Evolutionary conservation across 768 basidiomycete genomes (phyloP).

Genomic region (Naganishia onofrii): DNA sequence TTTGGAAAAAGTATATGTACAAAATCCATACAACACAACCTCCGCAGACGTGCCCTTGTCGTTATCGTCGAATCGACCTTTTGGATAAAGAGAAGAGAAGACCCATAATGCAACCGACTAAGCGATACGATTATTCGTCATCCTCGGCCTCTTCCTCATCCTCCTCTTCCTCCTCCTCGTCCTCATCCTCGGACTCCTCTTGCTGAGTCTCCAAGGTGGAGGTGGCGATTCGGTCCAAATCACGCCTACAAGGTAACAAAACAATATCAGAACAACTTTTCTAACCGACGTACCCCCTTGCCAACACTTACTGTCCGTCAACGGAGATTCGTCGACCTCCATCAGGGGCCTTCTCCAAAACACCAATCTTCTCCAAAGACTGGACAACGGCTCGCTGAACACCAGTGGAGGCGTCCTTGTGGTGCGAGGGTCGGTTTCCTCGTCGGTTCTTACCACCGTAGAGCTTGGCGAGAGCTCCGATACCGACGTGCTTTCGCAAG

Average conservation of each 20-base stretch:
- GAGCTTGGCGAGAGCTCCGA: conserved; percentile 77
- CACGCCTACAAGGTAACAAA: conserved; percentile 56
- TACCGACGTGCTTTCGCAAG: conserved; percentile 94
- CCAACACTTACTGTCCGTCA: conserved; percentile 68
- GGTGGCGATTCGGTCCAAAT: conserved; percentile 62
- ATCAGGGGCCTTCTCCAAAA: conserved; percentile 86
- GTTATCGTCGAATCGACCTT: conserved; percentile 3
- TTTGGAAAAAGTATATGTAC: conserved; percentile 10
- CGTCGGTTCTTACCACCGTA: conserved; percentile 95
- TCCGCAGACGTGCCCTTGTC: not conserved
- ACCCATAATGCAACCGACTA: not conserved
- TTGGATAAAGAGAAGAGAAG: not conserved
- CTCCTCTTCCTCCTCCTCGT: conserved; percentile 52
- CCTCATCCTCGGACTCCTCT: conserved; percentile 41
- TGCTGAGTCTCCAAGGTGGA: conserved; percentile 52
- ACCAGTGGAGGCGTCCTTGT: conserved; percentile 76
- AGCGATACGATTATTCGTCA: conserved; percentile 27
- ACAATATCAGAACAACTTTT: not conserved
- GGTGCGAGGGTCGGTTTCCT: conserved; percentile 91
- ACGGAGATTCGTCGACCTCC: conserved; percentile 95
- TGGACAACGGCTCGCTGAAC: conserved; percentile 96
- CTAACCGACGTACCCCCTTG: not conserved
- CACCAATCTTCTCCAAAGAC: conserved; percentile 96
- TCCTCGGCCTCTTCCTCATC: conserved; percentile 41
- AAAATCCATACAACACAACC: conserved; percentile 23